Conservation (phyloP, 1,284 basidiomycete genomes). For the Schizophyllum amplum region DNA sequence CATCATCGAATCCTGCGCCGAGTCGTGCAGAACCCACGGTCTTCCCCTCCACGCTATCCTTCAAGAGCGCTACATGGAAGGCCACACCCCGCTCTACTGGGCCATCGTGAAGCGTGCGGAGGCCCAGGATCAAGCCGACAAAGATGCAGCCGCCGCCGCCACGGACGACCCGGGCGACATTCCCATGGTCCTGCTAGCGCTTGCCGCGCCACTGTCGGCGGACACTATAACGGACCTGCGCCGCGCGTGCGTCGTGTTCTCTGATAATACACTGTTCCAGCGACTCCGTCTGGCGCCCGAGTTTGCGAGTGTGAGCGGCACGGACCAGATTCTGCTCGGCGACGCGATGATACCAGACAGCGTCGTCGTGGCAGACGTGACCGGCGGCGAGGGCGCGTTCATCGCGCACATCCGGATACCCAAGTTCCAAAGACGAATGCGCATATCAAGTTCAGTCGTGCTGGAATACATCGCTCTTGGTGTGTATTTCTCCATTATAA, state of each 20-base stretch:
- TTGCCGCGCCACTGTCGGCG: constrained; percentile 7
- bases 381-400: constrained; percentile 9
- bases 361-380: constrained; percentile 9
- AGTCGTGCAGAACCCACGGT: constrained; percentile 10
- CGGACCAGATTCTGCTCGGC: constrained; percentile 12
- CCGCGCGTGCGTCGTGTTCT: constrained; percentile 11
- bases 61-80: constrained; percentile 11
- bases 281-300: constrained; percentile 11
- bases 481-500: no score
- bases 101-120: constrained; percentile 12
- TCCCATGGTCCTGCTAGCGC: constrained; percentile 2
- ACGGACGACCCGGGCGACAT: neutral
- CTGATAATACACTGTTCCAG: constrained; percentile 13
- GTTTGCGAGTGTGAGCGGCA: constrained; percentile 10
- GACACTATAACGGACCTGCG: constrained; percentile 11
- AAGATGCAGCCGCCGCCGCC: neutral
- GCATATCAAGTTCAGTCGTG: constrained; percentile 6
- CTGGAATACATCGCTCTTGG: constrained; percentile 8
- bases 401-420: constrained; percentile 9
- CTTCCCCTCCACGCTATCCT: constrained; percentile 9
- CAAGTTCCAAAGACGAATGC: constrained; percentile 14
- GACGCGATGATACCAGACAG: constrained; percentile 9
- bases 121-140: neutral
- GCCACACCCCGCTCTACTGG: constrained; percentile 12
- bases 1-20: constrained; percentile 12